Evolutionary conservation across 208 protist species (phyloP).

Genomic region (Entamoeba dispar): DNA sequence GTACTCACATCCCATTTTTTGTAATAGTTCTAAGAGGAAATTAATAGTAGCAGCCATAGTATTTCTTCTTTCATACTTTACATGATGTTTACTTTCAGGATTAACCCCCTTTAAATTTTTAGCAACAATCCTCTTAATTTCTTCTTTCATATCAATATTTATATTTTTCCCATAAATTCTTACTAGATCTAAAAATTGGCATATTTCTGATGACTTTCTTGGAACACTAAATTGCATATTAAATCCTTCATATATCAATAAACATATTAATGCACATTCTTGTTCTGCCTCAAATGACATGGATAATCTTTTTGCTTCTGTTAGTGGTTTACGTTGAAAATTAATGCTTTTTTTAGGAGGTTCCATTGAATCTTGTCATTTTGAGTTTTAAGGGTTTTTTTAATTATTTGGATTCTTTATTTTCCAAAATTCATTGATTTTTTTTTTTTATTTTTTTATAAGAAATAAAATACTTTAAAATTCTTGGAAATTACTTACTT

Average conservation of each 20-base stretch:
- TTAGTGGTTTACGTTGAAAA: not conserved
- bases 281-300: not conserved
- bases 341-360: not conserved
- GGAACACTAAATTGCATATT: not conserved
- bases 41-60: not conserved
- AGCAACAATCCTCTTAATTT: not conserved
- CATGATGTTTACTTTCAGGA: not conserved
- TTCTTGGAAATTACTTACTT: too few relatives aligned
- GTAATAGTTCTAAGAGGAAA: not conserved
- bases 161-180: not conserved
- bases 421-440: too few relatives aligned
- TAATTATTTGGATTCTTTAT: not conserved
- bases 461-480: too few relatives aligned
- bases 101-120: not conserved
- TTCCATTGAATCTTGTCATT: not conserved
- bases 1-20: not conserved
- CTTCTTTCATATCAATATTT: not conserved
- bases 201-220: not conserved
- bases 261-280: not conserved
- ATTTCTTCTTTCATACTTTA: not conserved
- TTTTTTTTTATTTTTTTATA: too few relatives aligned
- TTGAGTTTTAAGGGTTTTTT: conserved; percentile 1
- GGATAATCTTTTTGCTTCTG: not conserved
- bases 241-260: not conserved
- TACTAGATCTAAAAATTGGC: not conserved